Evolutionary conservation across 768 basidiomycete genomes (phyloP).

Genomic region (Collybiopsis luxurians): DNA sequence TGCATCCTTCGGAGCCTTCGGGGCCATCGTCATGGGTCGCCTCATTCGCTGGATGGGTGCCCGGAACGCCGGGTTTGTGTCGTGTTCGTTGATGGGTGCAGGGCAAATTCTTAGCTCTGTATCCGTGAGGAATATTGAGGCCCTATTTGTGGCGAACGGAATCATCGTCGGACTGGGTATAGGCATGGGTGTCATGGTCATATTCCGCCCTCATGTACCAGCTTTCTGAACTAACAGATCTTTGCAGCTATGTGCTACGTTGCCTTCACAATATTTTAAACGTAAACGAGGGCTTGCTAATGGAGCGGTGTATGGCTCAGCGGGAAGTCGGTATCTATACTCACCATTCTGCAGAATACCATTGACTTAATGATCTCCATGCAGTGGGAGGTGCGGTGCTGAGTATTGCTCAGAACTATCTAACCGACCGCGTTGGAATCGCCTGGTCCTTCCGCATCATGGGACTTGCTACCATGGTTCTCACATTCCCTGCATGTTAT

Average conservation of each 20-base stretch:
- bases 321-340: background rate
- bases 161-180: constrained; percentile 25
- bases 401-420: constrained; percentile 23
- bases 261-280: constrained; percentile 29
- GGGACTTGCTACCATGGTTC: constrained; percentile 13
- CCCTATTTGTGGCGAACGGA: constrained; percentile 22
- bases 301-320: constrained; percentile 10
- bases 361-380: constrained; percentile 19
- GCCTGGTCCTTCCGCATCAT: constrained; percentile 30
- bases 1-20: constrained; percentile 23
- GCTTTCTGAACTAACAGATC: background rate
- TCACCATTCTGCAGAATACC: background rate
- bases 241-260: constrained; percentile 24
- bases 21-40: constrained; percentile 24
- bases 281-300: constrained; percentile 27
- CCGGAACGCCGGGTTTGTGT: constrained; percentile 23
- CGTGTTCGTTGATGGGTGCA: constrained; percentile 24
- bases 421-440: constrained; percentile 24
- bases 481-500: constrained; percentile 20
- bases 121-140: constrained; percentile 17
- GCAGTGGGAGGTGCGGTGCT: constrained; percentile 26
- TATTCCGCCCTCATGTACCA: background rate
- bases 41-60: constrained; percentile 27
- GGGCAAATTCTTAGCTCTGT: constrained; percentile 25
- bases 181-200: constrained; percentile 19